These are phyloP conservation scores for Musa schizocarpa DNA, from an alignment of 176 grass and related monocot species.

Conservation along the genomic window DNA sequence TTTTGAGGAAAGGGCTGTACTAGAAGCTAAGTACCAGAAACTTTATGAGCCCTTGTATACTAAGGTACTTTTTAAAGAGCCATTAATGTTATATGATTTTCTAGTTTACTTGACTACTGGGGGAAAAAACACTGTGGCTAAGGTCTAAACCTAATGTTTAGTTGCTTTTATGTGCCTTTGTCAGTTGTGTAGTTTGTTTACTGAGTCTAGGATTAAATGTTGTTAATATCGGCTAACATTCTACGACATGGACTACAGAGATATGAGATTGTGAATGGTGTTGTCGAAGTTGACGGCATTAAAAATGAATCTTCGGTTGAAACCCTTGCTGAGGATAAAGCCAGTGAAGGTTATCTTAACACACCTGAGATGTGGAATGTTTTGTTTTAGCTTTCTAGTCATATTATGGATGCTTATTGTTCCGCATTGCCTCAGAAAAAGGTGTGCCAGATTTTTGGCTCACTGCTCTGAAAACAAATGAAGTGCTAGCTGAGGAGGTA, in stretches of 20 bases:
- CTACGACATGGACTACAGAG: background rate
- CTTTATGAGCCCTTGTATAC: background rate
- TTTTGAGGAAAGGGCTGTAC: constrained; percentile 8
- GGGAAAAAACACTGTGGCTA: too few species aligned
- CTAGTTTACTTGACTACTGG: too few species aligned
- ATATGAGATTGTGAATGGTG: constrained; percentile 13
- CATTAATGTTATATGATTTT: too few species aligned
- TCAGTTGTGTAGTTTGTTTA: too few species aligned
- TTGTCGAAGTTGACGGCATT: constrained; percentile 4
- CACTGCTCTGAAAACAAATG: constrained; percentile 12
- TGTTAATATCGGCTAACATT: too few species aligned
- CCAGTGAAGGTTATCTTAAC: background rate
- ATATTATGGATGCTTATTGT: background rate
- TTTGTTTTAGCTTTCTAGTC: background rate
- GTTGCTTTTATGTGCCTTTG: too few species aligned
- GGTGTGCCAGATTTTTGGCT: constrained; percentile 22
- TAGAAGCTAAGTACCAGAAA: constrained; percentile 5
- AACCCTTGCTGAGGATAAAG: background rate
- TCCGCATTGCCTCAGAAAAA: background rate
- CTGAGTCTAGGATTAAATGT: too few species aligned
- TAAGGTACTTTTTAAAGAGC: background rate
- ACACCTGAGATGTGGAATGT: background rate
- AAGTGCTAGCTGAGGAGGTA: constrained; percentile 16
- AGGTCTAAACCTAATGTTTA: too few species aligned
- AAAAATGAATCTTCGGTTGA: background rate